Base-by-base conservation (phyloP, 75 land plant genomes). In the Sequoiadendron giganteum region DNA sequence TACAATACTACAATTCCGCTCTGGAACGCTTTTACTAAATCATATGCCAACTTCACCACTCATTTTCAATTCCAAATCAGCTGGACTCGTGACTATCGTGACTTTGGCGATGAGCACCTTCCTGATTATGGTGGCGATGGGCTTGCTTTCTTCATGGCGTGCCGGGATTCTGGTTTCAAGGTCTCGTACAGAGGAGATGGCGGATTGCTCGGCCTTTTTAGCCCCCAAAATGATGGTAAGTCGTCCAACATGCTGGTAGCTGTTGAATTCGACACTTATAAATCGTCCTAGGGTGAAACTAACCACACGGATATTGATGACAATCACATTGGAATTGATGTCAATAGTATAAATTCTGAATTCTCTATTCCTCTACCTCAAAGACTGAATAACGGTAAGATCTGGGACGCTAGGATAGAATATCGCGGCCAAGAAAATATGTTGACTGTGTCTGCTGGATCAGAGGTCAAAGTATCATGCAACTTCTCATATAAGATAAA, bases 261-360 rank as follows among this genome's bases (percentile, higher is more conserved):
- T 45, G 86, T 87, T 30, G 90, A 90, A 43, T 85, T 90, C 70
- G 90, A 90, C 30, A 86, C 86, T 0, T 86, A 61, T 58, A 28
- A 42, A 42, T 1, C 3, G 0, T 7, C 34, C 15, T 21, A 15
- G 38, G 56, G 32, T 86, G 25, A 73, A 15, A 45, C 38, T 36
- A 36, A 36, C 38, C 38, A 0, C 38, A 0, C 38, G 38, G 52
- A 49, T 49, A 10, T 10, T 10, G 1, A 85, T 39, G 70, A 47
- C 81, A 90, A 88, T 86, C 89, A 88, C 73, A 79, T 88, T 0
- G 91, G 89, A 15, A n/a, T 90, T 70, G 87, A 90, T n/a, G 72
- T 88, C 86, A 65, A 65, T 28, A 25, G 7, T 6, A 28, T 65
- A 1, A 6, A 0, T 0, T 65, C 70, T 28, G n/a, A 7, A 65